Conservation (phyloP, 352 stramenopile genomes). For the Aphanomyces euteiches region DNA sequence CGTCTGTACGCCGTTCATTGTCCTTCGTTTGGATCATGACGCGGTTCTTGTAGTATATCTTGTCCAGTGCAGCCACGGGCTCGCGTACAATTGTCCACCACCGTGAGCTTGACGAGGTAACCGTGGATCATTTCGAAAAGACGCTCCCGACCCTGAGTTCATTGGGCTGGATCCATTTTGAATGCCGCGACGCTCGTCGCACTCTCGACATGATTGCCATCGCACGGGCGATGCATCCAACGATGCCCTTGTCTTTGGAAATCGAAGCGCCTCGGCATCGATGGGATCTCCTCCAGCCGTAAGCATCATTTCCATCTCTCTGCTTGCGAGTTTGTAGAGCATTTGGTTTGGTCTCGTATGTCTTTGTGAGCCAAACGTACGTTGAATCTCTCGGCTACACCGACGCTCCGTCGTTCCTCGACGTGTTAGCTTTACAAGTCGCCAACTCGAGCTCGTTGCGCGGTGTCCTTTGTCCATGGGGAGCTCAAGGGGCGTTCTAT, state of each 20-base stretch:
- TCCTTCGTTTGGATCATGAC: not conserved
- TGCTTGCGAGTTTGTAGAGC: not conserved
- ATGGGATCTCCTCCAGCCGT: conserved; percentile 3
- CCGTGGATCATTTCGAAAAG: not conserved
- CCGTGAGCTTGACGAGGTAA: conserved; percentile 11
- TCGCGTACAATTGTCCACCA: conserved; percentile 22
- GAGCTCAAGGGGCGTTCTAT: conserved; percentile 55
- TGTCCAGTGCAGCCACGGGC: conserved; percentile 8
- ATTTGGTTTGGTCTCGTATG: not conserved
- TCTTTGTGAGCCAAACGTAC: conserved; percentile 9
- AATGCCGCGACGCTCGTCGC: not conserved
- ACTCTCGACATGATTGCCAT: not conserved
- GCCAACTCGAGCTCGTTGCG: too few species aligned
- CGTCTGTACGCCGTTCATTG: conserved; percentile 3
- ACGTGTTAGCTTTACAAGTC: not conserved
- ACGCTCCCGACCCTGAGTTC: not conserved
- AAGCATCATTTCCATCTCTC: not conserved
- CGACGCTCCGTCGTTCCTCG: not conserved
- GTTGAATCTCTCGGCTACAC: conserved; percentile 1
- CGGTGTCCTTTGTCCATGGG: conserved; percentile 69
- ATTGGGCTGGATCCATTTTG: not conserved
- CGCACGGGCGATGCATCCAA: not conserved
- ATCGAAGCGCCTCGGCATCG: conserved; percentile 13
- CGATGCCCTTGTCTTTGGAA: not conserved
- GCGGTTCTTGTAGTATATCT: not conserved